phyloP scores from a whole-genome alignment of 2,329 filamentous ascomycete species.

The Paecilomyces sp. region DNA sequence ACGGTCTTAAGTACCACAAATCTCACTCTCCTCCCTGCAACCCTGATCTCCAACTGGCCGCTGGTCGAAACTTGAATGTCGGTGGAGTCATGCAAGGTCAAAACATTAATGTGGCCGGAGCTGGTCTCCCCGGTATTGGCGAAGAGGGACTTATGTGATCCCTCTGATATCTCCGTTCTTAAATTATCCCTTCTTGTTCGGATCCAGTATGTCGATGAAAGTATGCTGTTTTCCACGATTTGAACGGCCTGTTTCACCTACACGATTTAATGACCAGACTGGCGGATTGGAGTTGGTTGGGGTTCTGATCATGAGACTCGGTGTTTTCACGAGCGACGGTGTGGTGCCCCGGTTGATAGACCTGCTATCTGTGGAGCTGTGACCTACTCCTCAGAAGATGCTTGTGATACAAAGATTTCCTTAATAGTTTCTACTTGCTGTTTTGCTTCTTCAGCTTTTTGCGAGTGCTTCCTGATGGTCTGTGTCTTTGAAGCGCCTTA shows the following conservation, averaged over 20 bases:
- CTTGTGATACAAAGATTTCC: neutral
- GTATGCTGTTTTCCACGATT: neutral
- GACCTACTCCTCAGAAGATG: neutral
- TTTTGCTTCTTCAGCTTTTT: neutral
- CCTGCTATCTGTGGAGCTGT: neutral
- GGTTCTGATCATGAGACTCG: neutral
- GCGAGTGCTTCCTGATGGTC: too few relatives aligned
- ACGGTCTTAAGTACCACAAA: slow-evolving; percentile 93
- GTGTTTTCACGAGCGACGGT: neutral
- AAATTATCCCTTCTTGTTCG: neutral
- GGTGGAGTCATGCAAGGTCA: slow-evolving; percentile 40
- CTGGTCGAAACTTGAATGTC: slow-evolving; percentile 29
- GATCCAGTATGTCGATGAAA: neutral
- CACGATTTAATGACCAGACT: slow-evolving; percentile 23
- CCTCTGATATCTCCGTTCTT: neutral
- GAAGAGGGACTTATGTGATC: slow-evolving; percentile 34
- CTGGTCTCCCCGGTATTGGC: slow-evolving; percentile 40
- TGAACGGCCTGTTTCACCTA: slow-evolving; percentile 2
- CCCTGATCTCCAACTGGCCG: slow-evolving; percentile 62
- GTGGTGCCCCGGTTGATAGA: neutral
- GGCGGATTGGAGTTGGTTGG: slow-evolving; percentile 20
- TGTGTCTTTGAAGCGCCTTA: neutral
- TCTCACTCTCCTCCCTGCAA: slow-evolving; percentile 84
- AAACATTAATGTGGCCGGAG: slow-evolving; percentile 41
- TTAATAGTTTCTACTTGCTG: neutral